These are phyloP conservation scores for Aspergillus quadrilineatus DNA, from an alignment of 2,329 filamentous ascomycete genomes.

Conservation along the genomic window DNA sequence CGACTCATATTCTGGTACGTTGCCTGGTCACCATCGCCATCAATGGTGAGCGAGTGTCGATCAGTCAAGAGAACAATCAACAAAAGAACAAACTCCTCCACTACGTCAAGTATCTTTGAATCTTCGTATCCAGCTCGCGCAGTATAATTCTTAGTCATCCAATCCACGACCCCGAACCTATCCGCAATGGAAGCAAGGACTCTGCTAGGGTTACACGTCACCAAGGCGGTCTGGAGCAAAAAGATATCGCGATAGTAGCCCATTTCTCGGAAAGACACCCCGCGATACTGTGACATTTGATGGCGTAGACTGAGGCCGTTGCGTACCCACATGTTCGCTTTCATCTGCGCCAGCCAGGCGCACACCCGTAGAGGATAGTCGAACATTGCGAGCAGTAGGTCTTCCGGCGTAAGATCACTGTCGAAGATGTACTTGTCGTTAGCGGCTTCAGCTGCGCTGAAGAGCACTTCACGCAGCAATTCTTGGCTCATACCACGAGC, in stretches of 20 bases:
- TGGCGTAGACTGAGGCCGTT: conserved; percentile 95
- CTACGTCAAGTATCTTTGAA: conserved; percentile 81
- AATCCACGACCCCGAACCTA: conserved; percentile 81
- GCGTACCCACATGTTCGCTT: conserved; percentile 96
- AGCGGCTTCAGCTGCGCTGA: conserved; percentile 63
- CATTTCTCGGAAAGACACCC: conserved; percentile 84
- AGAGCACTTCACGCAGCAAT: conserved; percentile 66
- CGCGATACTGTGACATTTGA: conserved; percentile 90
- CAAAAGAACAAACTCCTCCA: conserved; percentile 93
- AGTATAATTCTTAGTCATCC: conserved; percentile 81
- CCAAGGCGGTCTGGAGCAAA: conserved; percentile 84
- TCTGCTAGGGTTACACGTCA: conserved; percentile 77
- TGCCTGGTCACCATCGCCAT: conserved; percentile 46
- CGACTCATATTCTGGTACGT: conserved; percentile 73
- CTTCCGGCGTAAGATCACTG: conserved; percentile 60
- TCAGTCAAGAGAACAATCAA: conserved; percentile 89
- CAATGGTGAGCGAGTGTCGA: conserved; percentile 65
- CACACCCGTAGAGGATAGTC: conserved; percentile 92
- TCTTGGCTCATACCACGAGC: conserved; percentile 71
- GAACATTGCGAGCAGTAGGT: conserved; percentile 82
- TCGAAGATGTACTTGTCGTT: conserved; percentile 58
- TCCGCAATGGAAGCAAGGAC: conserved; percentile 89
- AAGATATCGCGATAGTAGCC: conserved; percentile 95
- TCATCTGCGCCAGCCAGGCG: conserved; percentile 97
- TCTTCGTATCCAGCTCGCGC: conserved; percentile 78